These are phyloP conservation scores for Rhizopus microsporus DNA, from an alignment of 371 early-diverging fungal genomes.

Conservation along the genomic window DNA sequence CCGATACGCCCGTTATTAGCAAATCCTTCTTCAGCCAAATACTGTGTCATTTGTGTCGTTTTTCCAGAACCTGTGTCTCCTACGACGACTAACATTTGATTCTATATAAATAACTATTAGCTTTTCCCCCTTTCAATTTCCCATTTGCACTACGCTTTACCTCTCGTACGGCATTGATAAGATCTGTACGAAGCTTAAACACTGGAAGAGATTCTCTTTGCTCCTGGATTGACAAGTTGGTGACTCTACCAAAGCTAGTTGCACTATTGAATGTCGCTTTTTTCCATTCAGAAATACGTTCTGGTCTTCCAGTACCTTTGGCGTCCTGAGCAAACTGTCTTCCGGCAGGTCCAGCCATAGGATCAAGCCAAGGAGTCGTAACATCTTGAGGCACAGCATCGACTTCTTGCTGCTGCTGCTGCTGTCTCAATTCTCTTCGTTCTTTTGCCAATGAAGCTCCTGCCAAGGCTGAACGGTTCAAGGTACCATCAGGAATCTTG, in stretches of 20 bases:
- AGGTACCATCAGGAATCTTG: slow-evolving; percentile 94
- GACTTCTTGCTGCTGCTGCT: slow-evolving; percentile 86
- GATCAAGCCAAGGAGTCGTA: slow-evolving; percentile 91
- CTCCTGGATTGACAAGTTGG: slow-evolving; percentile 85
- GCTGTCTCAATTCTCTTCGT: slow-evolving; percentile 85
- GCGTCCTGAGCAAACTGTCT: slow-evolving; percentile 90
- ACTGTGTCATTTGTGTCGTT: slow-evolving; percentile 99
- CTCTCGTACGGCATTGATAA: slow-evolving; percentile 83
- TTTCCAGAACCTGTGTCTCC: slow-evolving; percentile 99
- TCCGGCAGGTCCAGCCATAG: slow-evolving; percentile 89
- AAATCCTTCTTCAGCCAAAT: slow-evolving; percentile 93
- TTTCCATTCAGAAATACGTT: slow-evolving; percentile 93
- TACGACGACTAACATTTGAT: slow-evolving; percentile 92
- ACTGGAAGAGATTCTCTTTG: slow-evolving; percentile 92
- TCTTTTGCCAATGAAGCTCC: slow-evolving; percentile 94
- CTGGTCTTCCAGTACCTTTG: slow-evolving; percentile 62
- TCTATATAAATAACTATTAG: slow-evolving; percentile 27
- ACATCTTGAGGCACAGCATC: slow-evolving; percentile 90
- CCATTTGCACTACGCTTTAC: slow-evolving; percentile 21
- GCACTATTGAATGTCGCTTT: slow-evolving; percentile 83
- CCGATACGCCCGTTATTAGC: slow-evolving; percentile 87
- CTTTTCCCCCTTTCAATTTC: neutral
- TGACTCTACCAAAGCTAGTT: slow-evolving; percentile 91
- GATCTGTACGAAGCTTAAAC: slow-evolving; percentile 74
- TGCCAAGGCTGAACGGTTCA: slow-evolving; percentile 94